Evolutionary conservation across 495 filamentous ascomycete genomes (phyloP).

Genomic region (Haplographium delicatum): DNA sequence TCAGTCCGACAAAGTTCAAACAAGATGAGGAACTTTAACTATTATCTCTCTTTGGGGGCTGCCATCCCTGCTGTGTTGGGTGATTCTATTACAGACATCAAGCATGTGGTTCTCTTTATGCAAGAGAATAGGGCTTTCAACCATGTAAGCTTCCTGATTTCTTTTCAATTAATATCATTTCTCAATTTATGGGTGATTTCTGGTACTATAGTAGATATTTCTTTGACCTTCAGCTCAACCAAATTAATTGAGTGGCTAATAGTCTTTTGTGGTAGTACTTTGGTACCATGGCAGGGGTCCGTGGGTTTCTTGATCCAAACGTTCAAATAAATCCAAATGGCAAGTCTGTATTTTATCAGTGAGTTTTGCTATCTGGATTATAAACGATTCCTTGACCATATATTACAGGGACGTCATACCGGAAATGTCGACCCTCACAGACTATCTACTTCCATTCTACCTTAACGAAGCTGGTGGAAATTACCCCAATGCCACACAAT

Average conservation of each 20-base stretch:
- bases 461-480: conserved; percentile 23
- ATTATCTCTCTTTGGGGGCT: too few species aligned
- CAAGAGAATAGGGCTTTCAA: conserved; percentile 29
- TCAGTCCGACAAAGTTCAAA: too few species aligned
- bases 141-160: conserved; percentile 20
- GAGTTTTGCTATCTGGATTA: conserved; percentile 1
- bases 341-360: conserved; percentile 27
- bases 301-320: conserved; percentile 32
- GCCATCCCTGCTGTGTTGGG: too few species aligned
- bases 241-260: neutral
- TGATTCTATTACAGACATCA: conserved; percentile 29
- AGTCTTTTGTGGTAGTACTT: conserved; percentile 23
- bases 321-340: conserved; percentile 28
- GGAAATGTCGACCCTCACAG: neutral
- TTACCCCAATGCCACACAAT: conserved; percentile 26
- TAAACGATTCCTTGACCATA: neutral
- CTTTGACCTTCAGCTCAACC: neutral
- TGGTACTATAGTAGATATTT: too few species aligned
- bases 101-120: conserved; percentile 35
- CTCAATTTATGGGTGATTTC: too few species aligned
- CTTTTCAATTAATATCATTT: too few species aligned
- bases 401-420: neutral
- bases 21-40: too few species aligned
- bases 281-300: conserved; percentile 31
- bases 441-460: conserved; percentile 6